These are phyloP conservation scores for Corylus avellana DNA, from an alignment of 306 rosid genomes.

Conservation along the genomic window DNA sequence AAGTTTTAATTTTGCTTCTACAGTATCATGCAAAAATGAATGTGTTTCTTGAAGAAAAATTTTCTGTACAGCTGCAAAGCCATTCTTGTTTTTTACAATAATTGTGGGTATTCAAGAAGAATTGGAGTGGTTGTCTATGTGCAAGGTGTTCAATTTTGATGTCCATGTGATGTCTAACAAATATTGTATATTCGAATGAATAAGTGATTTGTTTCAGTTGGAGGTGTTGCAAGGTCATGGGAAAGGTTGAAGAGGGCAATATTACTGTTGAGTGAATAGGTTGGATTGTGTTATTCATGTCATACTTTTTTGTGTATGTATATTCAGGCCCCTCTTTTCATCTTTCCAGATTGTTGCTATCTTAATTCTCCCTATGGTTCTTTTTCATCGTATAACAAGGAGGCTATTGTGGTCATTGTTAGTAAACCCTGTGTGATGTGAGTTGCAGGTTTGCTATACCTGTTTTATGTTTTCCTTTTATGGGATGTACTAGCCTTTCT, in stretches of 20 bases:
- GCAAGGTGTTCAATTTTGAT: not conserved
- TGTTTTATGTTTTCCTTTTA: conserved; percentile 10
- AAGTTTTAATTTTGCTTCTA: not conserved
- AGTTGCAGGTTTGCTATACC: not conserved
- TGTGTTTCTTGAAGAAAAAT: not conserved
- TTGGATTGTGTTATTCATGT: not conserved
- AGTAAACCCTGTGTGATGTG: not conserved
- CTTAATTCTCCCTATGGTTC: not conserved
- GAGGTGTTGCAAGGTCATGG: not conserved
- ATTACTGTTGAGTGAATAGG: not conserved
- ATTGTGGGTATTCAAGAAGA: not conserved
- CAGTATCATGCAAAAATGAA: not conserved
- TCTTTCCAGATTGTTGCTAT: not conserved
- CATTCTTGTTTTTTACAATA: not conserved
- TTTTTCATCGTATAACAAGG: not conserved
- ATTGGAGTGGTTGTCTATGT: not conserved
- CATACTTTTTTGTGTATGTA: not conserved
- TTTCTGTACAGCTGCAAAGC: not conserved
- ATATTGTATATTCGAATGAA: not conserved
- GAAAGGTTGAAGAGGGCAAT: not conserved
- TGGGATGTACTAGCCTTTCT: conserved; percentile 25
- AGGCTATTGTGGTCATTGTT: not conserved
- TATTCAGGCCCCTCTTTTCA: not conserved
- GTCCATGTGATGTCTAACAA: not conserved
- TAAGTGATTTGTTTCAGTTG: not conserved